phyloP scores from a whole-genome alignment of 169 alveolate species.

The Blepharisma undulans region DNA sequence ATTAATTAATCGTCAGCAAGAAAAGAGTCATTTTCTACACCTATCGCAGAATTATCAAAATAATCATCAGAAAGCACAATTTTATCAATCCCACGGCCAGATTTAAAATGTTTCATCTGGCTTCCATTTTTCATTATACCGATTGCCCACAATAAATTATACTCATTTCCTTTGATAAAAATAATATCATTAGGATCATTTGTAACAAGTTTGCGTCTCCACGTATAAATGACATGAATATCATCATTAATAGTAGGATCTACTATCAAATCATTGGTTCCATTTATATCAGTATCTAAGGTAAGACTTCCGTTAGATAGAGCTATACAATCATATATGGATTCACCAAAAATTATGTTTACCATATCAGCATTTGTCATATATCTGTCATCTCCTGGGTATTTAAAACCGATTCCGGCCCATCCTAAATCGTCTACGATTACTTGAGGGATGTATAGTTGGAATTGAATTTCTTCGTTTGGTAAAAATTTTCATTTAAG shows the following conservation, averaged over 20 bases:
- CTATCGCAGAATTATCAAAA: neutral
- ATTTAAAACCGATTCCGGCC: constrained; percentile 20
- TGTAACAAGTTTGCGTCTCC: neutral
- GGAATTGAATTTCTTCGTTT: neutral
- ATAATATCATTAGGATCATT: neutral
- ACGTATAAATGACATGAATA: neutral
- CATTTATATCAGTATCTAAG: constrained; percentile 6
- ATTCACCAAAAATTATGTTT: neutral
- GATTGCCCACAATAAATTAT: constrained; percentile 13
- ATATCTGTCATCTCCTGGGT: neutral
- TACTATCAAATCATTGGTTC: neutral
- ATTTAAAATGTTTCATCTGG: neutral
- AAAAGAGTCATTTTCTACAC: neutral
- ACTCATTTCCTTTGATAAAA: neutral
- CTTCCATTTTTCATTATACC: neutral
- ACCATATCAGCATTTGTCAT: constrained; percentile 1
- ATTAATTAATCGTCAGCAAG: neutral
- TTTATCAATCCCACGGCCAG: neutral
- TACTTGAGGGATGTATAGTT: neutral
- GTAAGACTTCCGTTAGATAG: neutral
- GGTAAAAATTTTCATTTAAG: neutral
- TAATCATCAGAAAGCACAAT: constrained; percentile 4
- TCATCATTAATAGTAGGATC: neutral
- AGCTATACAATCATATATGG: neutral
- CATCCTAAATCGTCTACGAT: neutral